These are phyloP conservation scores for Draba incana DNA, from an alignment of 345 rosid species.

Conservation along the genomic window DNA sequence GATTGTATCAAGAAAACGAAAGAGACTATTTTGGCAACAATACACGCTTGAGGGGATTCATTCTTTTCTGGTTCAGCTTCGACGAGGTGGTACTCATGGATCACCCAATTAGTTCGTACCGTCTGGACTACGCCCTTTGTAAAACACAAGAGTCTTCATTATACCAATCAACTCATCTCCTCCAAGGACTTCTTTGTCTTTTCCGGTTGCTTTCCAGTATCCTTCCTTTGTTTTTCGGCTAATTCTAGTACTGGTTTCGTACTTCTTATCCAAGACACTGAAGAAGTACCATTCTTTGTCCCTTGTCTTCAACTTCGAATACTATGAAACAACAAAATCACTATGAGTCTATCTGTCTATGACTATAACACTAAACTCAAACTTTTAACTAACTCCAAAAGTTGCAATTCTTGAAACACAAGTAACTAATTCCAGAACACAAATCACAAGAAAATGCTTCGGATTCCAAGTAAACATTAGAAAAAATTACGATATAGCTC, in stretches of 20 bases:
- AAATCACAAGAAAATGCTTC: not conserved
- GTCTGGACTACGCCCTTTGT: conserved; percentile 64
- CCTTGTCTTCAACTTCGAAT: conserved; percentile 63
- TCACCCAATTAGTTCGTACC: conserved; percentile 80
- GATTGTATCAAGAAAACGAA: not conserved
- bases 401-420: not conserved
- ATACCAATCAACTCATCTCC: conserved; percentile 47
- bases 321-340: conserved; percentile 34
- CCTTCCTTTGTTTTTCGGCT: conserved; percentile 66
- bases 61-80: conserved; percentile 44
- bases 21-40: not conserved
- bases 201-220: conserved; percentile 77
- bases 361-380: too few species aligned
- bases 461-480: too few species aligned
- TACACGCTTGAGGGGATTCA: conserved; percentile 46
- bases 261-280: conserved; percentile 65
- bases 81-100: conserved; percentile 77
- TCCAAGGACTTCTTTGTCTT: conserved; percentile 52
- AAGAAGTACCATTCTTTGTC: conserved; percentile 88
- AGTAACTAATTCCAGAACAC: conserved; percentile 7
- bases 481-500: too few species aligned
- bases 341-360: too few species aligned
- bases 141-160: conserved; percentile 69
- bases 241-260: conserved; percentile 58
- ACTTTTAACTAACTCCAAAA: too few species aligned